A percentile compares a stretch with the other conserved stretches of the same genome.
phyloP scores from a whole-genome alignment of 148 eudicot genomes.

The Vaccinium darrowii region DNA sequence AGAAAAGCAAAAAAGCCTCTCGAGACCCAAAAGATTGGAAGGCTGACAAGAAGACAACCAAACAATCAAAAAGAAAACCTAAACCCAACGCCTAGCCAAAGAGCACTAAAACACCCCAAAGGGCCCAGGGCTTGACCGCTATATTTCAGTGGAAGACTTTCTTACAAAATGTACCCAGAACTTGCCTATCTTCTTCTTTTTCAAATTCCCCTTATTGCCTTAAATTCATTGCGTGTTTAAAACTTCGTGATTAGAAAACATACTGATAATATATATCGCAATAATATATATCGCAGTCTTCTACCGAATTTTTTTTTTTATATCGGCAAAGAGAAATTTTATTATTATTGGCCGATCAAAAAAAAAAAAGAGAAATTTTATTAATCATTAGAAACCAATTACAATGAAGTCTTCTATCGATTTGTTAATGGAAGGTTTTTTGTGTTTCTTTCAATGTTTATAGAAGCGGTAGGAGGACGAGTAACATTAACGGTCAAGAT shows the following conservation, averaged over 20 bases:
- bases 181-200: not conserved
- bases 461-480: not conserved
- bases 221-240: not conserved
- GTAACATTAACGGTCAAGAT: not conserved
- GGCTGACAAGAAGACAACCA: no score
- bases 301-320: not conserved
- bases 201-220: not conserved
- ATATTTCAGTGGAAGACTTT: conserved; percentile 23
- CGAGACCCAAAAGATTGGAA: no score
- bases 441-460: not conserved
- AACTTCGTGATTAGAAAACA: not conserved
- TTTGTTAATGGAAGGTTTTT: not conserved
- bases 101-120: no score
- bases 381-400: no score
- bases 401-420: no score
- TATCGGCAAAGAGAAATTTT: no score
- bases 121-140: not conserved
- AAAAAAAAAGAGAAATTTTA: no score
- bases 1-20: no score
- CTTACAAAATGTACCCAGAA: not conserved
- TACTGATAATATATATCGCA: not conserved
- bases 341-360: no score
- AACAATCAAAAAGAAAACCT: no score
- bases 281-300: not conserved
- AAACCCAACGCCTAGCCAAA: no score